Evolutionary conservation across 163 green algal species (phyloP), one percentile per base, ranked within the genome.

Genomic region (Scenedesmus sp.): DNA sequence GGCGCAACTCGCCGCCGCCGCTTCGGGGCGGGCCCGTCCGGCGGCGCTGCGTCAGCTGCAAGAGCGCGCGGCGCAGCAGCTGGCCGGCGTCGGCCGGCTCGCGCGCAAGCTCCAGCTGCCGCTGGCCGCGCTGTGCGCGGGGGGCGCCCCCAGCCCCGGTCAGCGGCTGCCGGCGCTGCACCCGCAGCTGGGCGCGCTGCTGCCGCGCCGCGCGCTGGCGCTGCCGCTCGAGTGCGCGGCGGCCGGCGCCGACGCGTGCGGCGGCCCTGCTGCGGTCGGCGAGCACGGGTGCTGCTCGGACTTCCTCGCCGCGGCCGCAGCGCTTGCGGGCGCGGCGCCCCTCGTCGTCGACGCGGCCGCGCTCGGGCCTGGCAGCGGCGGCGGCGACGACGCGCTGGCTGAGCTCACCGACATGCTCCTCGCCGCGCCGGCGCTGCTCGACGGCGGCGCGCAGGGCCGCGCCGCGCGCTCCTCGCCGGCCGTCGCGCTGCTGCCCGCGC

Each of bases 401-500:
- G n/a, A n/a, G n/a, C n/a, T n/a, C n/a, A n/a, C 36, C 9, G 60
- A 36, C 18, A 33, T 44, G 69, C 53, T 67, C 11, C 36, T 77
- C 5, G 36, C 69, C 15, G 36, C 33, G n/a, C 48, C 65, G 20
- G 33, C 39, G 62, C 34, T 29, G 34, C 34, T 18, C n/a, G n/a
- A n/a, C n/a, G n/a, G 17, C 62, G 17, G 36, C 36, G n/a, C n/a
- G n/a, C n/a, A n/a, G n/a, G n/a, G n/a, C n/a, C n/a, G n/a, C n/a
- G n/a, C n/a, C n/a, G n/a, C n/a, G n/a, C n/a, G n/a, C n/a, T n/a
- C n/a, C n/a, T n/a, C n/a, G n/a, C n/a, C n/a, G n/a, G n/a, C n/a
- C n/a, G n/a, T n/a, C n/a, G 72, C 50, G 3, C 48, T 78, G 17
- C 60, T 82, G 13, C 76, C 75, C 9, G 63, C 63, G 6, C 80